Base-by-base conservation (phyloP, 164 flowering plant genomes). In the Kalanchoe fedtschenkoi region DNA sequence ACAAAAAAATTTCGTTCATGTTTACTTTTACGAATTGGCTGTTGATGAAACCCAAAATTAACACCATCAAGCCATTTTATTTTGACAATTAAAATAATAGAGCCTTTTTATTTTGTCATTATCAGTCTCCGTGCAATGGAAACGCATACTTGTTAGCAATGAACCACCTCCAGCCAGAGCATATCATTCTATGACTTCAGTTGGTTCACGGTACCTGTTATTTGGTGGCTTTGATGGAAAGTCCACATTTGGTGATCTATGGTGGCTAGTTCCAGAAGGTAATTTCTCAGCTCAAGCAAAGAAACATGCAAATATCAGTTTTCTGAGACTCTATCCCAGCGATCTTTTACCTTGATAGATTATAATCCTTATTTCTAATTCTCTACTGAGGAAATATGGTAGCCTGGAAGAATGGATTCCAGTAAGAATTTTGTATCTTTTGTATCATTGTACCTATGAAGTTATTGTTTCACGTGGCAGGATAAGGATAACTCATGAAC, bases 181-280 rank as follows among this genome's bases (percentile, higher is more conserved):
- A 37, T 95, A 95, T 74, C 99, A 95, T 75, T 78, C 97, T 44
- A 72, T 95, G 89, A 84, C 84, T 63, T 69, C 67, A 53, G 65
- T 89, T 63, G 96, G 96, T 56, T 77, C 89, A 26, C 88, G 86
- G 5, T 82, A 86, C 78, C 76, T 95, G 28, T 78, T 95, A 72
- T 84, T 87, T 86, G 99, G 99, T 69, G 99, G 97, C 65, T 91
- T 84, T 80, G 96, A 95, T 77, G 97, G 99, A 63, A 95, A 91
- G 71, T 68, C 83, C 32, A 91, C 99, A 21, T 87, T 77, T 75
- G 91, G 84, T 62, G 97, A 91, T 75, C 34, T 85, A 28, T 95
- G 99, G 97, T 95, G 96, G 99, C 76, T 95, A 73, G 99, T 90
- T 71, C 86, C 87, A 43, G 95, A 89, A 87, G 99, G 99, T 95